Base-by-base conservation (phyloP, 1,139 yeast genomes). In the Kodamaea ohmeri region DNA sequence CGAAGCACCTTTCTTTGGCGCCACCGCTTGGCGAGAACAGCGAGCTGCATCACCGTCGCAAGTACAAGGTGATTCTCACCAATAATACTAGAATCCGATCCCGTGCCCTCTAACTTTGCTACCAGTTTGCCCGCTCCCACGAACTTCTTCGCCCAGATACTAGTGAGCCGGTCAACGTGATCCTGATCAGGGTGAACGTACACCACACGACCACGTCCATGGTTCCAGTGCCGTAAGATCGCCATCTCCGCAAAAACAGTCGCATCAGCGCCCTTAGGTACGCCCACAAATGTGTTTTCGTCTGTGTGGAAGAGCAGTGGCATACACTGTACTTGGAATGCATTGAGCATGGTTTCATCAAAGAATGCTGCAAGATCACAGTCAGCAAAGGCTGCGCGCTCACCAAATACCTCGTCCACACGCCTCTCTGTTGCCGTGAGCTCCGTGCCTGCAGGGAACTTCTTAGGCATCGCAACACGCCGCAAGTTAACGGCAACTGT, bases 31-130 rank as follows among this genome's bases (percentile, higher is more conserved):
- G 95, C 77, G 1, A 89, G 52, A 2, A 64, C 49, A 45, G 86
- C 90, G 66, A 88, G 84, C 44, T 86, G 90, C 15, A 63, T 70
- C 0, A 97, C 95, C 0, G 97, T 88, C 3, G 87, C 78, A 13
- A 90, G 58, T n/a, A 87, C 60, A 39, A 90, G 58, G 53, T 87
- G 90, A 41, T 79, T 74, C 17, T 65, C 61, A 1, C 80, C 78
- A 2, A 76, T 48, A 37, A 67, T 65, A 40, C 83, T 52, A 52
- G 89, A 94, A 1, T 60, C 53, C 1, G 73, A 48, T 7, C 75
- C 44, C 34, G 85, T 92, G 6, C 87, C 88, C 0, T 80, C 72
- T n/a, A 89, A 62, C 48, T 75, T 78, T 32, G 62, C 67, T 8
- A 89, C 69, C 1, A 41, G 45, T 45, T 78, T 80, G 3, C 71